Evolutionary conservation across 2,329 filamentous ascomycete genomes (phyloP).

Genomic region (Verticillium nonalfalfae): DNA sequence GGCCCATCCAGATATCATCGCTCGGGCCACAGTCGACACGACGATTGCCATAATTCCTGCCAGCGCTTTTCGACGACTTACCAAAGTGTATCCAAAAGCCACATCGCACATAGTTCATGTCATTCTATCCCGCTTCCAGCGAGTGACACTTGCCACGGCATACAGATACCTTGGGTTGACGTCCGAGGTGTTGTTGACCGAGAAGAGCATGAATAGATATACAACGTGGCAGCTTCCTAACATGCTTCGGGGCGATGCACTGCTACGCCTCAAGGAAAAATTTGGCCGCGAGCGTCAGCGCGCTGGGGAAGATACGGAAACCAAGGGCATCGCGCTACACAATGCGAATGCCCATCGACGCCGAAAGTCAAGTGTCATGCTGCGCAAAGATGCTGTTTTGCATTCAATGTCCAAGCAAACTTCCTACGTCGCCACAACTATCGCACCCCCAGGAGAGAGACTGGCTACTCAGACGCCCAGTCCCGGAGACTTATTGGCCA

Average conservation of each 20-base stretch:
- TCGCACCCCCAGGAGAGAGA: slow-evolving; percentile 33
- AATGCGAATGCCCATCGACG: slow-evolving; percentile 63
- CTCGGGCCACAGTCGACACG: slow-evolving; percentile 91
- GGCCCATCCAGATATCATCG: slow-evolving; percentile 93
- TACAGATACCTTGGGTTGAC: slow-evolving; percentile 92
- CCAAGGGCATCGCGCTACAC: slow-evolving; percentile 92
- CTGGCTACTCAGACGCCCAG: slow-evolving; percentile 46
- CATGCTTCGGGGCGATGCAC: slow-evolving; percentile 73
- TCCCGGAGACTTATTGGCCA: slow-evolving; percentile 74
- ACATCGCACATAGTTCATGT: slow-evolving; percentile 97
- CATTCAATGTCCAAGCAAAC: slow-evolving; percentile 54
- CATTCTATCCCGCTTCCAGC: slow-evolving; percentile 86
- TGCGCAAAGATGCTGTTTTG: slow-evolving; percentile 74
- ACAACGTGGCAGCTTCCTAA: slow-evolving; percentile 90
- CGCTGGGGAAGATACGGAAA: slow-evolving; percentile 71
- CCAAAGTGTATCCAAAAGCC: slow-evolving; percentile 89
- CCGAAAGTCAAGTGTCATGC: slow-evolving; percentile 63
- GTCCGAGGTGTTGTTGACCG: slow-evolving; percentile 84
- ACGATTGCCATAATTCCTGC: slow-evolving; percentile 98
- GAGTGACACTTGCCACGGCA: slow-evolving; percentile 89
- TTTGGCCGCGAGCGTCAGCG: slow-evolving; percentile 81
- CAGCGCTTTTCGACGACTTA: slow-evolving; percentile 87
- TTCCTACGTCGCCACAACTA: slow-evolving; percentile 30
- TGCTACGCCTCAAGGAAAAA: slow-evolving; percentile 86
- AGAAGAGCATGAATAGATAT: slow-evolving; percentile 89